A percentile compares a stretch with the other conserved stretches of the same genome.
Conservation (phyloP, 768 basidiomycete genomes). For the Xanthoconium purpureum region DNA sequence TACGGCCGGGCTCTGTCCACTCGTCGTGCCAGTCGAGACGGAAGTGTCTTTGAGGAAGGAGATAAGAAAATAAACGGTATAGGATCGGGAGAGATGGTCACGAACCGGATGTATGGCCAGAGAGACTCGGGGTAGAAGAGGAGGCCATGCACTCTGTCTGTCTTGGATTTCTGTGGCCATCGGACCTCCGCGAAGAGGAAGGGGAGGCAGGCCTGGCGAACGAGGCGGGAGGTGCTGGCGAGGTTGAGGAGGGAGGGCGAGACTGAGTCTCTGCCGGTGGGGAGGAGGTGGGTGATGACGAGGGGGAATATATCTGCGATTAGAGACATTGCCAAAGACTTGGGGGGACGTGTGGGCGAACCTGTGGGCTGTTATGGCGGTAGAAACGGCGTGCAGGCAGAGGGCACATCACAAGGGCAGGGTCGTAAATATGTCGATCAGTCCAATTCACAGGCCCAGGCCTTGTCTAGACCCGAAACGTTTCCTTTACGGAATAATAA, state of each 20-base stretch:
- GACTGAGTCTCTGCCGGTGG: background rate
- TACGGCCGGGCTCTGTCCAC: slow-evolving; percentile 36
- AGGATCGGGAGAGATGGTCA: background rate
- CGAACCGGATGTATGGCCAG: slow-evolving; percentile 33
- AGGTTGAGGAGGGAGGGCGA: slow-evolving; percentile 22
- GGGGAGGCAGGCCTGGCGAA: slow-evolving; percentile 32
- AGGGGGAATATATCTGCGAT: slow-evolving; percentile 36
- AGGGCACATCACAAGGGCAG: slow-evolving; percentile 11
- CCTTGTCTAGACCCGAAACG: slow-evolving; percentile 17
- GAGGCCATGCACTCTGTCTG: slow-evolving; percentile 22
- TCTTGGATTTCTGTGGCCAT: slow-evolving; percentile 33
- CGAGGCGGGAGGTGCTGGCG: slow-evolving; percentile 21
- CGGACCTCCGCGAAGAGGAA: slow-evolving; percentile 32
- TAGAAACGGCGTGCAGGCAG: slow-evolving; percentile 3
- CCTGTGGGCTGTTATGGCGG: slow-evolving; percentile 2
- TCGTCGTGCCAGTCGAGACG: slow-evolving; percentile 36
- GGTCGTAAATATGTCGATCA: slow-evolving; percentile 20
- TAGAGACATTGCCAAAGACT: slow-evolving; percentile 22
- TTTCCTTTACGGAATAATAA: slow-evolving; percentile 9
- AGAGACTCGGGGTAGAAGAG: slow-evolving; percentile 29
- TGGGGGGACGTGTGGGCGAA: background rate
- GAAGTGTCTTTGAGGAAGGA: slow-evolving; percentile 23
- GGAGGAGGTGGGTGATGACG: slow-evolving; percentile 28
- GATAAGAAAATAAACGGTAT: background rate
- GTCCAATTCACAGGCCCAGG: slow-evolving; percentile 24